Evolutionary conservation across 1,284 basidiomycete species (phyloP).

Genomic region (Vanrija pseudolonga): DNA sequence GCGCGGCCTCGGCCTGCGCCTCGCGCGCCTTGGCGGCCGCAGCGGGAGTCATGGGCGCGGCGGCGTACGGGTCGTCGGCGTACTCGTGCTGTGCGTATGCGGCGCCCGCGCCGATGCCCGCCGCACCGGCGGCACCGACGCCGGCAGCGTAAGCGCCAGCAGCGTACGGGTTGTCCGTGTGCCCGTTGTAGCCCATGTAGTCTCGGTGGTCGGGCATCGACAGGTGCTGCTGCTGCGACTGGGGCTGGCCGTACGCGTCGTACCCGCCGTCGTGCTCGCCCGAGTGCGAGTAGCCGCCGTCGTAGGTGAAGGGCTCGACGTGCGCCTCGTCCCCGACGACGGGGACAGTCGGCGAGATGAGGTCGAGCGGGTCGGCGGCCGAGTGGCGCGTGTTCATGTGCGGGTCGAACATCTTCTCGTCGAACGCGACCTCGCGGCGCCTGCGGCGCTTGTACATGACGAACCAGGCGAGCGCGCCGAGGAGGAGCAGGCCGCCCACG

Average conservation of each 20-base stretch:
- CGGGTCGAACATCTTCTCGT: slow-evolving; percentile 49
- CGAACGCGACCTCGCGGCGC: slow-evolving; percentile 39
- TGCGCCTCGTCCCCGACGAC: slow-evolving; percentile 20
- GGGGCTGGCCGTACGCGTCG: slow-evolving; percentile 6
- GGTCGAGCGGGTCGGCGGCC: slow-evolving; percentile 40
- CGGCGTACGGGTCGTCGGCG: slow-evolving; percentile 12
- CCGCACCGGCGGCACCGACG: slow-evolving; percentile 20
- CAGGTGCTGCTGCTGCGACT: slow-evolving; percentile 19
- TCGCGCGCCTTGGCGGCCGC: slow-evolving; percentile 39
- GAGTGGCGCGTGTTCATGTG: slow-evolving; percentile 38
- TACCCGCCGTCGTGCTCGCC: neutral
- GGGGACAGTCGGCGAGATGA: slow-evolving; percentile 29
- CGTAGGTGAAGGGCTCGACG: slow-evolving; percentile 23
- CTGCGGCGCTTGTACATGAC: slow-evolving; percentile 34
- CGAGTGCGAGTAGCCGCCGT: slow-evolving; percentile 1
- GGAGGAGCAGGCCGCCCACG: slow-evolving; percentile 33
- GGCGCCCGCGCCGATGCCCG: slow-evolving; percentile 11
- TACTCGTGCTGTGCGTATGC: slow-evolving; percentile 12
- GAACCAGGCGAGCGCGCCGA: slow-evolving; percentile 38
- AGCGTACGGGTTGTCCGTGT: slow-evolving; percentile 13
- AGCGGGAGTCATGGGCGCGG: slow-evolving; percentile 16
- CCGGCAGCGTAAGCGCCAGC: slow-evolving; percentile 30
- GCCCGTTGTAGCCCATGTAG: slow-evolving; percentile 24
- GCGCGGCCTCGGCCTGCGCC: slow-evolving; percentile 25
- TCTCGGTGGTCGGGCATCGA: slow-evolving; percentile 43